A percentile compares a stretch with the other conserved stretches of the same genome.
These are phyloP conservation scores for Apophysomyces trapeziformis DNA, from an alignment of 371 early-diverging fungal genomes.

Conservation along the genomic window DNA sequence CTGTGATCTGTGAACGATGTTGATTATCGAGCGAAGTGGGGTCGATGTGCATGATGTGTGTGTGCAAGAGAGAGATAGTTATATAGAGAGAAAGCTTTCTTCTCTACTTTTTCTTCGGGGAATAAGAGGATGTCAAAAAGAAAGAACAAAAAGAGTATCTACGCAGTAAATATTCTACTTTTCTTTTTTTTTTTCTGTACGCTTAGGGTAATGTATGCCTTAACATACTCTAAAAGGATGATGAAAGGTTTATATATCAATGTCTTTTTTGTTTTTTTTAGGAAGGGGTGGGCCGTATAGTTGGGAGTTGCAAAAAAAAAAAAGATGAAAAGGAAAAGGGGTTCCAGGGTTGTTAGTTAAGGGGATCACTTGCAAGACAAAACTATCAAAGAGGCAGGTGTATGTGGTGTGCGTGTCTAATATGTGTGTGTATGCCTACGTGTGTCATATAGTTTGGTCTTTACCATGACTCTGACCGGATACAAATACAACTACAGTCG, in stretches of 20 bases:
- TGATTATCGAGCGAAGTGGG: background rate
- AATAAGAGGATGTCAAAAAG: background rate
- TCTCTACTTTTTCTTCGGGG: background rate
- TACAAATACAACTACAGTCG: background rate
- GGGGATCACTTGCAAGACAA: conserved; percentile 11
- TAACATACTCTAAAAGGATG: background rate
- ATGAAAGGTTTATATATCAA: background rate
- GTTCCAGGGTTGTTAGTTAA: conserved; percentile 10
- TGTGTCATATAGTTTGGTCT: background rate
- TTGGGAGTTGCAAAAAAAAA: conserved; percentile 6
- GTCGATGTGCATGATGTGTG: background rate
- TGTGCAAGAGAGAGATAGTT: too few species aligned
- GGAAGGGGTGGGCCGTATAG: background rate
- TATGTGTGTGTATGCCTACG: background rate
- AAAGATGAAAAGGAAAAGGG: conserved; percentile 12
- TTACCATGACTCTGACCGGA: background rate
- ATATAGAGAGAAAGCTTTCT: background rate
- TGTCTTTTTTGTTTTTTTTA: background rate
- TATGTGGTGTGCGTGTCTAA: too few species aligned
- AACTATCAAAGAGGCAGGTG: background rate
- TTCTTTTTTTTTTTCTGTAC: background rate
- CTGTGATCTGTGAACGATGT: background rate
- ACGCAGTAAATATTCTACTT: background rate
- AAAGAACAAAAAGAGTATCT: background rate
- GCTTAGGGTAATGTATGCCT: background rate